A percentile compares a stretch with the other conserved stretches of the same genome.
These are phyloP conservation scores for Alopecurus myosuroides DNA, from an alignment of 176 grass and related monocot species.

Conservation along the genomic window DNA sequence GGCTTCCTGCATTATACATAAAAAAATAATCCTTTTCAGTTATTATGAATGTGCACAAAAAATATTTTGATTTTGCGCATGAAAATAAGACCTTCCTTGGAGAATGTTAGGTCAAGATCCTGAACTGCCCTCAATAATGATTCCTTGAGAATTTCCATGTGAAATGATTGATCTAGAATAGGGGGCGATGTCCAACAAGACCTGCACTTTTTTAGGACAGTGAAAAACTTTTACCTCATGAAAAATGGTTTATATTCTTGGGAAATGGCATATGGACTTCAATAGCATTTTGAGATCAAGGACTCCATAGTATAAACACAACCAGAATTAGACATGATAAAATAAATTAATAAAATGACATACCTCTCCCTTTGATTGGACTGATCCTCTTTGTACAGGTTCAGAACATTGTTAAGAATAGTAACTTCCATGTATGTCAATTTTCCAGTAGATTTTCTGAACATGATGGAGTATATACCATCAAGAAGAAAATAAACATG, in stretches of 20 bases:
- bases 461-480: conserved; percentile 66
- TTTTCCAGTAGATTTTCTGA: conserved; percentile 63
- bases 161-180: conserved; percentile 66
- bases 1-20: conserved; percentile 71
- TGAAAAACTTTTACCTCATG: not conserved
- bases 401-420: conserved; percentile 41
- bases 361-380: conserved; percentile 26
- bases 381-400: conserved; percentile 26
- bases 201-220: conserved; percentile 41
- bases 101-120: conserved; percentile 94
- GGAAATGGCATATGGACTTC: not conserved
- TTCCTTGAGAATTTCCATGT: conserved; percentile 86
- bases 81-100: conserved; percentile 60
- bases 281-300: conserved; percentile 8
- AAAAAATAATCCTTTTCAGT: conserved; percentile 9
- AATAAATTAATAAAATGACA: conserved; percentile 3
- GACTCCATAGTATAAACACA: not conserved
- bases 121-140: conserved; percentile 74
- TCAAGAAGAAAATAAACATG: conserved; percentile 97
- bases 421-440: conserved; percentile 49
- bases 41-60: not conserved
- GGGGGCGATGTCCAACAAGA: conserved; percentile 41
- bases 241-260: not conserved
- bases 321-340: not conserved
- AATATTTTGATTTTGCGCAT: conserved; percentile 9